These are phyloP conservation scores for Sporobolomyces phaffii DNA, from an alignment of 768 basidiomycete genomes.

Conservation along the genomic window DNA sequence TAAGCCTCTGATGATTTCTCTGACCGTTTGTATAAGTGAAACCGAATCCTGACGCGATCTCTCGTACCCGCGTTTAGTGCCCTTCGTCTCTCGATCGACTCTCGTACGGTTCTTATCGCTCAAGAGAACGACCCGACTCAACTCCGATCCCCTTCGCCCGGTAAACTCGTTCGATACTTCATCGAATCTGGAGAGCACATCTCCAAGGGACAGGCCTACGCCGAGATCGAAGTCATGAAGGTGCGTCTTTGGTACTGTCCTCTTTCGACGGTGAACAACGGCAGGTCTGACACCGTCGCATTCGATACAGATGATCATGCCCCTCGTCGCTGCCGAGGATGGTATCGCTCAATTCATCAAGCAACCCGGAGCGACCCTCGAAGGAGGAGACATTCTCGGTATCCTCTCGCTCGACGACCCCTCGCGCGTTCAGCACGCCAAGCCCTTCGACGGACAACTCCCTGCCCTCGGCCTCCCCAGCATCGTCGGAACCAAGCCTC, in stretches of 20 bases:
- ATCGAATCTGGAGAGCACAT: constrained; percentile 97
- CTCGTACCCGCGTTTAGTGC: constrained; percentile 23
- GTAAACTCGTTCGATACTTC: constrained; percentile 88
- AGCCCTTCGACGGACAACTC: constrained; percentile 92
- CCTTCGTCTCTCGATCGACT: constrained; percentile 77
- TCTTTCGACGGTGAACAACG: too few species aligned
- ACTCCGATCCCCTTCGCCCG: constrained; percentile 87
- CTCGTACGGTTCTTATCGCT: constrained; percentile 96
- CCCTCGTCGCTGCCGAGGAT: constrained; percentile 85
- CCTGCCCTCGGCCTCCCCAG: constrained; percentile 79
- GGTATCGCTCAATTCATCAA: constrained; percentile 93
- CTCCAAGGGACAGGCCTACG: constrained; percentile 92
- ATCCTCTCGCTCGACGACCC: constrained; percentile 95
- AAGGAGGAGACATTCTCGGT: constrained; percentile 94
- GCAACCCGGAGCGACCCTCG: constrained; percentile 92
- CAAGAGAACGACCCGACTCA: constrained; percentile 99
- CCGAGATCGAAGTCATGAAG: constrained; percentile 74
- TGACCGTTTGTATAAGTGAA: neutral
- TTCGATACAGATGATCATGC: constrained; percentile 99
- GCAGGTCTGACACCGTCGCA: too few species aligned
- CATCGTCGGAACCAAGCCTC: constrained; percentile 78
- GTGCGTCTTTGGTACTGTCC: too few species aligned
- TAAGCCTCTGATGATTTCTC: neutral
- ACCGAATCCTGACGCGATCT: neutral
- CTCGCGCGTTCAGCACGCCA: constrained; percentile 91